These are phyloP conservation scores for Diatrype stigma DNA, from an alignment of 2,329 filamentous ascomycete genomes.

Conservation along the genomic window DNA sequence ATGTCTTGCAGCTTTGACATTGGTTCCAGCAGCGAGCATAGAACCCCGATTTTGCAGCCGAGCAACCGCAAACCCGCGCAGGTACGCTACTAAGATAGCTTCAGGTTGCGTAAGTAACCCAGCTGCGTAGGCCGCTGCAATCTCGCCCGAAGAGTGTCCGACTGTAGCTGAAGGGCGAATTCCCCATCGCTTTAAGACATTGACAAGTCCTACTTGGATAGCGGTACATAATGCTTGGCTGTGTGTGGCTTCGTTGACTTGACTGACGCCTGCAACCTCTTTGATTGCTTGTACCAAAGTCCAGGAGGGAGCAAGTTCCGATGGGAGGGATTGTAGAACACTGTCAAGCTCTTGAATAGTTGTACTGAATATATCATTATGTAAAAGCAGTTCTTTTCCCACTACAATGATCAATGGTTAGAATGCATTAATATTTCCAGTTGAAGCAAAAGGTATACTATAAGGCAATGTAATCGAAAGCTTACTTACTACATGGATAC, in stretches of 20 bases:
- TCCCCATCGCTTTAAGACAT: constrained; percentile 9
- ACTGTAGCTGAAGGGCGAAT: constrained; percentile 7
- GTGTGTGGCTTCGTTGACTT: constrained; percentile 4
- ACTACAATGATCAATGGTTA: no score
- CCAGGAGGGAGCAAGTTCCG: constrained; percentile 7
- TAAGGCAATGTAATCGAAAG: no score
- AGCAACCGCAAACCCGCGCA: constrained; percentile 11
- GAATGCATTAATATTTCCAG: no score
- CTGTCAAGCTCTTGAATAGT: constrained; percentile 13
- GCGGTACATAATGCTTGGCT: constrained; percentile 20
- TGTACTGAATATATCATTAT: constrained; percentile 9
- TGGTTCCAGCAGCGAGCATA: constrained; percentile 18
- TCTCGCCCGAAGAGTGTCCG: constrained; percentile 31
- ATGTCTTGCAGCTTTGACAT: neutral
- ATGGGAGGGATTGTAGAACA: constrained; percentile 1
- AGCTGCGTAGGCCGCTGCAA: constrained; percentile 38
- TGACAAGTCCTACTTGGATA: constrained; percentile 17
- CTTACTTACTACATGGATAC: constrained; percentile 22
- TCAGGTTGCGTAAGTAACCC: constrained; percentile 16
- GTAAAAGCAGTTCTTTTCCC: constrained; percentile 23
- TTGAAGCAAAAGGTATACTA: no score
- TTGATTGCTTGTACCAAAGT: constrained; percentile 8
- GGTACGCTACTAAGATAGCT: constrained; percentile 17
- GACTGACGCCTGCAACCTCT: neutral
- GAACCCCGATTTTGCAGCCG: constrained; percentile 1